Evolutionary conservation across 108 stramenopile genomes (phyloP).

Genomic region (Nitzschia inconspicua): DNA sequence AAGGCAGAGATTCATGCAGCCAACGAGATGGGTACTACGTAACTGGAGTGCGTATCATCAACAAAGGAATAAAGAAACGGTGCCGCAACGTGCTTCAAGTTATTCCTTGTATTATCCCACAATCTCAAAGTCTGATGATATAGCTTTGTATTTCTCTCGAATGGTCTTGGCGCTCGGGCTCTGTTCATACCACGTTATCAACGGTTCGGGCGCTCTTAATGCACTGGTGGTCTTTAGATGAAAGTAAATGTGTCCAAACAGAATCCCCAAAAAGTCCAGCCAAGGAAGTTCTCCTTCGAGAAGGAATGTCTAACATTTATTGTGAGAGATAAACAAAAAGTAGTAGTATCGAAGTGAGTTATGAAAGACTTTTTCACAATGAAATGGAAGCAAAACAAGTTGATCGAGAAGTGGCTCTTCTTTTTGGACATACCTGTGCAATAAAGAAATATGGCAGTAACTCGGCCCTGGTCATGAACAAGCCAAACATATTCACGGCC

Average conservation of each 20-base stretch:
- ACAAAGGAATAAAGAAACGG: too few relatives aligned
- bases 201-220: conserved; percentile 56
- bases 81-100: too few relatives aligned
- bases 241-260: conserved; percentile 94
- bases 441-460: conserved; percentile 86
- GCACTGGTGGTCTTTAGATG: conserved; percentile 69
- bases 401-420: neutral
- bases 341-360: neutral
- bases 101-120: too few relatives aligned
- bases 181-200: conserved; percentile 76
- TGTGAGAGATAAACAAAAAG: conserved; percentile 25
- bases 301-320: conserved; percentile 76
- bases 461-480: conserved; percentile 84
- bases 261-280: conserved; percentile 92
- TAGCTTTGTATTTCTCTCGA: conserved; percentile 73
- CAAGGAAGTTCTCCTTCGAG: conserved; percentile 90
- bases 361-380: neutral
- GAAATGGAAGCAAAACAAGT: neutral
- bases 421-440: conserved; percentile 59
- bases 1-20: too few relatives aligned
- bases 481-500: conserved; percentile 91
- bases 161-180: conserved; percentile 44
- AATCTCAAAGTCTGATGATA: conserved; percentile 82
- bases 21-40: too few relatives aligned
- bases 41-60: too few relatives aligned